Percentiles rank a stretch among this genome's conserved stretches.
phyloP scores from a whole-genome alignment of 306 rosid genomes.

The Chamaecrista fasciculata region DNA sequence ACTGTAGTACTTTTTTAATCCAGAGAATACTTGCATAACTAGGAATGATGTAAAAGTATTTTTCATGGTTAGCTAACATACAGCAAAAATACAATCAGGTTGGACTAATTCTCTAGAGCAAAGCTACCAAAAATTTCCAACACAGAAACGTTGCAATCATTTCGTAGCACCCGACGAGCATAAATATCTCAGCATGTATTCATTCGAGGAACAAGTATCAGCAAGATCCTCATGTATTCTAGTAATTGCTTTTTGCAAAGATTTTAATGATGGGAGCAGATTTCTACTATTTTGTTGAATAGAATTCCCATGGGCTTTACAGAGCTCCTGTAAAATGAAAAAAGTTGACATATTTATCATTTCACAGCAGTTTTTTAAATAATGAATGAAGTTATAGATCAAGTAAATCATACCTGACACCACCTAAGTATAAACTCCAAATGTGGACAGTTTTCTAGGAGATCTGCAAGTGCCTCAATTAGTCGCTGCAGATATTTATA shows the following conservation, averaged over 20 bases:
- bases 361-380: neutral
- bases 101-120: constrained; percentile 6
- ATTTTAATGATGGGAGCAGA: constrained; percentile 78
- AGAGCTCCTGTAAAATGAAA: constrained; percentile 68
- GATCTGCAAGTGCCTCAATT: constrained; percentile 79
- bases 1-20: neutral
- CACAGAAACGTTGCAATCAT: constrained; percentile 29
- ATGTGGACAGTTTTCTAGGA: constrained; percentile 80
- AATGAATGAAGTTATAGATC: neutral
- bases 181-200: constrained; percentile 72
- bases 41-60: neutral
- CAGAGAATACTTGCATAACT: neutral
- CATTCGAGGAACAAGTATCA: constrained; percentile 86
- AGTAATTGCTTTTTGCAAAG: constrained; percentile 76
- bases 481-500: constrained; percentile 71
- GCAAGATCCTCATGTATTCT: constrained; percentile 81
- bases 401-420: constrained; percentile 62
- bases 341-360: constrained; percentile 9
- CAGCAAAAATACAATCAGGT: neutral
- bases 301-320: constrained; percentile 71
- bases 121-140: constrained; percentile 9
- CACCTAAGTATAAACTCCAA: constrained; percentile 85
- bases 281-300: constrained; percentile 71
- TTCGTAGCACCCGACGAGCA: constrained; percentile 50
- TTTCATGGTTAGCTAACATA: constrained; percentile 12